Evolutionary conservation across 2,329 filamentous ascomycete genomes (phyloP).

Genomic region (Penicillium olsonii): DNA sequence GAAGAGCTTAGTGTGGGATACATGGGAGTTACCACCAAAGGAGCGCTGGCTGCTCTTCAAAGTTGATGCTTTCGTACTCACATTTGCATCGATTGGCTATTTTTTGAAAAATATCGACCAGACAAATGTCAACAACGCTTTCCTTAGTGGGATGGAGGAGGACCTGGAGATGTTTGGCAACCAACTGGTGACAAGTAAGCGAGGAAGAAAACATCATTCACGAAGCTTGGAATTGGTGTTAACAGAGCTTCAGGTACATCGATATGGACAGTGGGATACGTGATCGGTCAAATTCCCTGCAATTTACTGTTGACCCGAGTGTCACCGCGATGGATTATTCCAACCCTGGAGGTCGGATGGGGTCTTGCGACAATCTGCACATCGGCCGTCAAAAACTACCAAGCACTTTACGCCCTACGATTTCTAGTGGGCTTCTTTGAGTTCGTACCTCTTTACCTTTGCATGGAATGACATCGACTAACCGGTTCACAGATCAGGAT

Average conservation of each 20-base stretch:
- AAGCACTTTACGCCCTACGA: constrained; percentile 23
- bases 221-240: neutral
- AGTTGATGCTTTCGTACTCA: constrained; percentile 31
- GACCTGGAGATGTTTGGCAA: constrained; percentile 38
- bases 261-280: constrained; percentile 49
- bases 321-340: constrained; percentile 47
- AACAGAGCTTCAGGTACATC: constrained; percentile 24
- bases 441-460: constrained; percentile 12
- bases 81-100: constrained; percentile 31
- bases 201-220: neutral
- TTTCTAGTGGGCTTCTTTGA: constrained; percentile 34
- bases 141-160: constrained; percentile 41
- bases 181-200: constrained; percentile 37
- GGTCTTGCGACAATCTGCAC: constrained; percentile 25
- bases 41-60: constrained; percentile 33
- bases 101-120: constrained; percentile 42
- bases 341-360: constrained; percentile 38
- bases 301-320: constrained; percentile 50
- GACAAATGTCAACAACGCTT: constrained; percentile 47
- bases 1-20: constrained; percentile 27
- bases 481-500: constrained; percentile 16
- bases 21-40: constrained; percentile 22
- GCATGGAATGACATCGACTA: too few relatives aligned
- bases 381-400: constrained; percentile 26
- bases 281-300: constrained; percentile 47